phyloP scores from a whole-genome alignment of 2,329 filamentous ascomycete species.

The Neonectria coccinea region DNA sequence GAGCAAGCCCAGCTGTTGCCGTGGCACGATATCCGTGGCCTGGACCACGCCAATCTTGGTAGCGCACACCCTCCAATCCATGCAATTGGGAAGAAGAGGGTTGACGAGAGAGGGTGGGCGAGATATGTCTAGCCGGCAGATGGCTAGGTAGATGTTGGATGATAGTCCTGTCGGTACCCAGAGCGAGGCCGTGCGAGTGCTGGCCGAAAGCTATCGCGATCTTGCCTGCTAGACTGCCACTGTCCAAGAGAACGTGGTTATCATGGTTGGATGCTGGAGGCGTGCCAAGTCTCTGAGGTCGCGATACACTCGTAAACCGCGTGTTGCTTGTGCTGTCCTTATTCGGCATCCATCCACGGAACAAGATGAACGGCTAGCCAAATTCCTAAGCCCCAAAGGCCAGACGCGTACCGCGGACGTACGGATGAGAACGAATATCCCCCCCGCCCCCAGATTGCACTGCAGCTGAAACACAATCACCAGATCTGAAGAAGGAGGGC shows the following conservation, averaged over 20 bases:
- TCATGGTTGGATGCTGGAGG: background rate
- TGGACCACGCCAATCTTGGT: conserved; percentile 29
- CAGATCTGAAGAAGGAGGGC: conserved; percentile 19
- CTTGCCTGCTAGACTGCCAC: background rate
- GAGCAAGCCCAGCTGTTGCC: conserved; percentile 11
- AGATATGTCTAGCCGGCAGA: conserved; percentile 30
- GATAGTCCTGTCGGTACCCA: background rate
- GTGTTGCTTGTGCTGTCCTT: background rate
- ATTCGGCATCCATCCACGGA: background rate
- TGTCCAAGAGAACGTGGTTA: conserved; percentile 2
- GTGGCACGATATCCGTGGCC: conserved; percentile 11
- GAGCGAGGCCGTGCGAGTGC: background rate
- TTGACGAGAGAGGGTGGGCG: conserved; percentile 34
- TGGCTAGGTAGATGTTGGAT: conserved; percentile 19
- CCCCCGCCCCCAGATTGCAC: background rate
- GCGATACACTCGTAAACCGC: background rate
- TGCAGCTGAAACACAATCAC: conserved; percentile 23
- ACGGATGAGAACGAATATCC: background rate
- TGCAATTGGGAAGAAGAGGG: conserved; percentile 2
- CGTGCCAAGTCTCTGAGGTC: background rate
- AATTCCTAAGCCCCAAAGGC: conserved; percentile 6
- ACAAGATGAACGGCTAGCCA: background rate
- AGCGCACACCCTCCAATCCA: conserved; percentile 17
- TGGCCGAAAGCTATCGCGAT: background rate
- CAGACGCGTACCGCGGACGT: conserved; percentile 11